Evolutionary conservation across 2,329 filamentous ascomycete species (phyloP).

Genomic region (Metarhizium humberi): DNA sequence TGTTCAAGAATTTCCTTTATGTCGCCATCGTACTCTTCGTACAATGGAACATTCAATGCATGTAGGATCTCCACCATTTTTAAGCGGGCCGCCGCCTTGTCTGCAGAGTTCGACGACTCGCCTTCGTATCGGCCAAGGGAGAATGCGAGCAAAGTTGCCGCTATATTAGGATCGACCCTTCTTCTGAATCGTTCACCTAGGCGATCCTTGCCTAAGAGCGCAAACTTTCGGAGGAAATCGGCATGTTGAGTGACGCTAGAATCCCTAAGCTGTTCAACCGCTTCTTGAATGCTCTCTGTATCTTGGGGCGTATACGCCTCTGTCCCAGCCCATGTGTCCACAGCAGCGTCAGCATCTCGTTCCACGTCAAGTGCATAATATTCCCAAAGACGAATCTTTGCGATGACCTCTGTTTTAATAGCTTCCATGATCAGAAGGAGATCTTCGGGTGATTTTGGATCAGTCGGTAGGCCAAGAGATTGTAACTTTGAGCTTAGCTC

Average conservation of each 20-base stretch:
- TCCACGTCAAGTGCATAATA: slow-evolving; percentile 82
- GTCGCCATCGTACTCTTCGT: slow-evolving; percentile 85
- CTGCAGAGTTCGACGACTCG: slow-evolving; percentile 29
- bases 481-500: slow-evolving; percentile 70
- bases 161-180: slow-evolving; percentile 57
- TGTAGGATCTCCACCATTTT: slow-evolving; percentile 61
- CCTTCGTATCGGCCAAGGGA: slow-evolving; percentile 52
- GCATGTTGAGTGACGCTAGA: slow-evolving; percentile 41
- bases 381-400: slow-evolving; percentile 77
- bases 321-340: slow-evolving; percentile 63
- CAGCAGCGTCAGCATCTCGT: slow-evolving; percentile 55
- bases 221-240: slow-evolving; percentile 58
- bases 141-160: slow-evolving; percentile 43
- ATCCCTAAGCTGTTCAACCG: slow-evolving; percentile 37
- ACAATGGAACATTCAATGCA: slow-evolving; percentile 78
- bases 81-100: slow-evolving; percentile 41
- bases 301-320: slow-evolving; percentile 45
- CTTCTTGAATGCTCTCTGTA: slow-evolving; percentile 19
- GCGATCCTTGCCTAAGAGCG: slow-evolving; percentile 59
- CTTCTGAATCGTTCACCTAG: slow-evolving; percentile 75
- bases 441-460: slow-evolving; percentile 62
- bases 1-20: slow-evolving; percentile 78
- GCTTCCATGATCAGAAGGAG: slow-evolving; percentile 74
- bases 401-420: slow-evolving; percentile 72
- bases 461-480: slow-evolving; percentile 64